Base-by-base conservation (phyloP, 139 green algal species). In the Parachlorella kessleri region DNA sequence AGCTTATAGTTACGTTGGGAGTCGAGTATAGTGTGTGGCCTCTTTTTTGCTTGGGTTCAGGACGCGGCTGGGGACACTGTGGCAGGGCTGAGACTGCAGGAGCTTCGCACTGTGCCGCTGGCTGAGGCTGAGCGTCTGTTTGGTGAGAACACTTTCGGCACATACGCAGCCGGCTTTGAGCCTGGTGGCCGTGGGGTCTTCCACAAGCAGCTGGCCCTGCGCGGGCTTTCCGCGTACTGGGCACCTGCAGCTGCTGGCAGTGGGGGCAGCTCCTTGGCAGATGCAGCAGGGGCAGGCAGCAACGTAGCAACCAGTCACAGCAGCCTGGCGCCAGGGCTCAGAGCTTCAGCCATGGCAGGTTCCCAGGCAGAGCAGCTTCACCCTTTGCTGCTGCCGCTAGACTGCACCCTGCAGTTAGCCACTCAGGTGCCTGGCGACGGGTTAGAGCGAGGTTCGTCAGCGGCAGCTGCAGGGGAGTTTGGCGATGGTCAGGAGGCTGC, bases 141-240 rank as follows among this genome's bases (percentile, higher is more conserved):
- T n/a, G n/a, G n/a, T n/a, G n/a, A n/a, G n/a, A n/a, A n/a, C n/a
- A n/a, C n/a, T n/a, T n/a, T n/a, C n/a, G n/a, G n/a, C n/a, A n/a
- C n/a, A n/a, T n/a, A n/a, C n/a, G n/a, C n/a, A n/a, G n/a, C n/a
- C n/a, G n/a, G n/a, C n/a, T n/a, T n/a, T n/a, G n/a, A n/a, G n/a
- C n/a, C n/a, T n/a, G n/a, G n/a, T 14, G 48, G 48, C 48, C 14
- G 48, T 14, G 14, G 48, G 48, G 48, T 14, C 67, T 70, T 85
- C 9, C 40, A 72, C 36, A 85, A 85, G 39, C 68, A 84, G 71
- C 55, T 85, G 42, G 81, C 69, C 1, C 30, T 81, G 1, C 35
- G 78, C 32, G 81, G 81, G 30, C 64, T 85, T 63, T 37, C 72
- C 0, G 36, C 79, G 6, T 84, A 84, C 48, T 84, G 79, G 72